Conservation (phyloP, 805 yeast species). For the Jamesozyma hellenica region DNA sequence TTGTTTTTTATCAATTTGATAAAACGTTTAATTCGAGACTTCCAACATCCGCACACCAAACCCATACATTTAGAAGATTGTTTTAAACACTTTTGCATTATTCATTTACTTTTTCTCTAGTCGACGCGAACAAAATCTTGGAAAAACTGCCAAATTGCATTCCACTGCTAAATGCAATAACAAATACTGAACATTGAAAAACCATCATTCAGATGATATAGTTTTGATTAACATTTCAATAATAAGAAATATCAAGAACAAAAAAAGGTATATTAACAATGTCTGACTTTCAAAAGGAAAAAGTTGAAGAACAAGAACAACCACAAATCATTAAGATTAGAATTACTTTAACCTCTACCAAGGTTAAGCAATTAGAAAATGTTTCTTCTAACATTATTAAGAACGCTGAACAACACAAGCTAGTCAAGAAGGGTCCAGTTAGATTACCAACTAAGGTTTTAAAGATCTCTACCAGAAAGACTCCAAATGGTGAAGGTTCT, state of each 20-base stretch:
- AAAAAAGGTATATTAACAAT: conserved; percentile 42
- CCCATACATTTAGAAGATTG: too few relatives aligned
- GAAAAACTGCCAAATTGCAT: too few relatives aligned
- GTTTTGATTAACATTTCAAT: too few relatives aligned
- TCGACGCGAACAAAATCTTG: too few relatives aligned
- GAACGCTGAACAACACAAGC: conserved; percentile 74
- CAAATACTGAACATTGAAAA: too few relatives aligned
- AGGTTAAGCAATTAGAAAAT: conserved; percentile 95
- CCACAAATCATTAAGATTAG: conserved; percentile 91
- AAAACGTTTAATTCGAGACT: too few relatives aligned
- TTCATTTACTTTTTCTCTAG: too few relatives aligned
- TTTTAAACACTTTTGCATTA: too few relatives aligned
- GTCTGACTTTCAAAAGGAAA: conserved; percentile 81
- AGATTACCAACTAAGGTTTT: conserved; percentile 99
- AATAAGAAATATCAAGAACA: conserved; percentile 10
- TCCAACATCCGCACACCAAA: too few relatives aligned
- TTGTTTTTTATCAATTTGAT: too few relatives aligned
- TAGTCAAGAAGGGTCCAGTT: conserved; percentile 97
- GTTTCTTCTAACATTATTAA: conserved; percentile 83
- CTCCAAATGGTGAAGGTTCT: conserved; percentile 99
- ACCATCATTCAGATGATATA: too few relatives aligned
- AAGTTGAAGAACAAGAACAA: conserved; percentile 72
- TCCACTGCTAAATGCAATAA: too few relatives aligned
- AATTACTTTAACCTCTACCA: conserved; percentile 97
- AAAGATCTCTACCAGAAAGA: conserved; percentile 98